Evolutionary conservation across 495 filamentous ascomycete species (phyloP), one percentile per base, ranked within the genome.

Genomic region (Poronia punctata): DNA sequence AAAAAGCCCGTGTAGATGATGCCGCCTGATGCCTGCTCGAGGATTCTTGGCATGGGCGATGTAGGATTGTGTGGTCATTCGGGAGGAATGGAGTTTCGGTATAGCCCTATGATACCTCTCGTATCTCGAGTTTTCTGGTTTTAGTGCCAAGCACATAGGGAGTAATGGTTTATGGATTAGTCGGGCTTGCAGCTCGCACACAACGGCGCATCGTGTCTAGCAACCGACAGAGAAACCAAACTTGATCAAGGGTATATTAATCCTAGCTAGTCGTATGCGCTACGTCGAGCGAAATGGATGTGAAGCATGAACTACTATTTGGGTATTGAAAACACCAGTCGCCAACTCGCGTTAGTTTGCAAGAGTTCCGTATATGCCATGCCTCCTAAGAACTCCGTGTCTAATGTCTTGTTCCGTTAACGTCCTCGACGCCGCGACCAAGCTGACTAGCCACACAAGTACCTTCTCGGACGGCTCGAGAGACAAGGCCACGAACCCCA

Each of bases 391-490:
- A 16, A 2, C n/a, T 27, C 29, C 7, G 25, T 21, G 11, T 23
- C 26, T 44, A 25, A n/a, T 19, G 51, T 51, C 55, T 50, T 14
- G 56, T 68, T 31, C 64, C 62, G 41, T 62, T 73, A 5, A 68
- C 62, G 20, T 57, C 59, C 50, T 75, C 66, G 8, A 64, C 59
- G 10, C 70, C 70, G 49, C 76, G 69, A 4, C 86, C 85, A 17
- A 88, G 61, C 53, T 83, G 75, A 49, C 78, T 77, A 19, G 86
- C 86, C 37, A 85, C 80, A 11, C 83, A 74, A 5, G 86, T 83
- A 24, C 85, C 83, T 59, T 88, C 82, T 47, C 84, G 68, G n/a
- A 90, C 77, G 7, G 84, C 78, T 54, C 76, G 77, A 8, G 83
- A 72, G 17, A 88, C 71, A 5, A 76, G 78, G 0, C 79, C 79